These are phyloP conservation scores for Suillus discolor DNA, from an alignment of 768 basidiomycete genomes.

Conservation along the genomic window DNA sequence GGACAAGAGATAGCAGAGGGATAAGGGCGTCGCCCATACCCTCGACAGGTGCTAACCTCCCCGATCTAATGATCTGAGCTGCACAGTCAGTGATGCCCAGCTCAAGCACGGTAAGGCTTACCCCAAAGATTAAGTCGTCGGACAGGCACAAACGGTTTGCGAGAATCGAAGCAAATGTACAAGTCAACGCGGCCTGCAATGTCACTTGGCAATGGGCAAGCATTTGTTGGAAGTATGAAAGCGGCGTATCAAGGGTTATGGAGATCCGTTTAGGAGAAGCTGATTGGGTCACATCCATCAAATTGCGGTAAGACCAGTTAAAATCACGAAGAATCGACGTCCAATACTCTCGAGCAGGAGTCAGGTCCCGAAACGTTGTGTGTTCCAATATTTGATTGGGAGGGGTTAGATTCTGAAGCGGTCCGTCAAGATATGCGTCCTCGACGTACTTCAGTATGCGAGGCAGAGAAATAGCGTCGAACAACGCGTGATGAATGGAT, in stretches of 20 bases:
- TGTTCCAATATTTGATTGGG: conserved; percentile 26
- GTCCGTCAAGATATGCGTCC: conserved; percentile 17
- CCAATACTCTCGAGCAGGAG: conserved; percentile 28
- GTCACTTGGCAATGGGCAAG: conserved; percentile 29
- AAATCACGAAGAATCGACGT: conserved; percentile 20
- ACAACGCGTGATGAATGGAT: conserved; percentile 38
- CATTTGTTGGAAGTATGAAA: conserved; percentile 23
- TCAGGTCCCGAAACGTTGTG: conserved; percentile 17
- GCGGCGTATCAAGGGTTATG: conserved; percentile 16
- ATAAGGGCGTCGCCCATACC: conserved; percentile 23
- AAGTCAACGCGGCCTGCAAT: conserved; percentile 33
- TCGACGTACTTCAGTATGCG: conserved; percentile 32
- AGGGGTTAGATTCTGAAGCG: conserved; percentile 14
- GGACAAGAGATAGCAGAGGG: conserved; percentile 32
- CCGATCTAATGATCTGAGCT: conserved; percentile 33
- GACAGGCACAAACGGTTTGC: conserved; percentile 23
- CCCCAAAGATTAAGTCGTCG: conserved; percentile 35
- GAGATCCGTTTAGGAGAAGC: conserved; percentile 16
- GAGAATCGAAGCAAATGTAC: conserved; percentile 30
- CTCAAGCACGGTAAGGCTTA: conserved; percentile 19
- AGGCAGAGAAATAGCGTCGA: conserved; percentile 35
- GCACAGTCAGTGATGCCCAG: neutral
- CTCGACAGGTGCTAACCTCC: conserved; percentile 30
- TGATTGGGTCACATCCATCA: conserved; percentile 8
- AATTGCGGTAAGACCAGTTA: conserved; percentile 19